Base-by-base conservation (phyloP, 164 flowering plant species). In the Protea cynaroides region DNA sequence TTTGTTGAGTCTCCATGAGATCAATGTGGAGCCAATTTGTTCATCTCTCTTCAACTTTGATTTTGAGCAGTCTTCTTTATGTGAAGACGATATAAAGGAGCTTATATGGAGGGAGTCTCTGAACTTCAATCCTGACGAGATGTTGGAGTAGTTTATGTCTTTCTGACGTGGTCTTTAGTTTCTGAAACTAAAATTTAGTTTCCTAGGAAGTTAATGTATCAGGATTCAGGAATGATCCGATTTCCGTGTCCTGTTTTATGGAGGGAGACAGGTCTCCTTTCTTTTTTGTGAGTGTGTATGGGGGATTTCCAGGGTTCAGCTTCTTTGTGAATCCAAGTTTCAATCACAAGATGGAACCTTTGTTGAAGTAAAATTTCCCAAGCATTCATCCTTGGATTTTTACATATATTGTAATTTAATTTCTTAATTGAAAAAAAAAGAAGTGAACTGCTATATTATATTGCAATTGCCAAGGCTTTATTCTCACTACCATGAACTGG, bases 21-120 rank as follows among this genome's bases (percentile, higher is more conserved):
- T 85, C 79, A 85, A 83, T n/a, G 90, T 81, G 72, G 88, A 87
- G 68, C 93, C 93, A 4, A 77, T 69, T 55, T 83, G 90, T 72
- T 71, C 81, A 2, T 59, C 75, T 46, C 87, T 86, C 43, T 85
- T 87, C 66, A 44, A 49, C 52, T 83, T 85, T 56, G 93, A 82
- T 74, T 84, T 85, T 50, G 89, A 85, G 37, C 84, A 83, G 65
- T 36, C 77, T 37, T 58, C 79, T 8, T 69, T 87, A 66, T 71
- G 69, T 59, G 89, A 84, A 72, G 86, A 85, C 38, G 89, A 87
- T 50, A 79, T 87, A 60, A 87, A 82, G 72, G 86, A 87, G 67
- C 89, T 87, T 62, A 74, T 87, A 61, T 85, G 82, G 86, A 62
- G 15, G 69, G 92, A 87, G 71, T 70, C 84, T 51, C 29, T 82